These are phyloP conservation scores for Elsinoe necatrix DNA, from an alignment of 2,329 filamentous ascomycete species.

Conservation along the genomic window DNA sequence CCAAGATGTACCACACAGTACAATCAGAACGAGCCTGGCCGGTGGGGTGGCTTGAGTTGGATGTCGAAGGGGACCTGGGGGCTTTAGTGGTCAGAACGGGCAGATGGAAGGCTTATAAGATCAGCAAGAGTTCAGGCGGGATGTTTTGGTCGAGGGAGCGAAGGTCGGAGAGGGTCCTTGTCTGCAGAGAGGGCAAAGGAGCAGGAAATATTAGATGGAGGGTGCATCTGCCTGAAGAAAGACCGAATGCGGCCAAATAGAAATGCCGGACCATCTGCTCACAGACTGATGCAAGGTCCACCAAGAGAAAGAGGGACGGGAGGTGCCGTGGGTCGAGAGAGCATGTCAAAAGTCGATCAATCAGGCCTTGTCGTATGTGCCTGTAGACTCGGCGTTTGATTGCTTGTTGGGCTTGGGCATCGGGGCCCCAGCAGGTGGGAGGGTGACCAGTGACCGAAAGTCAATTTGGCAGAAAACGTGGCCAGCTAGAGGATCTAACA, in stretches of 20 bases:
- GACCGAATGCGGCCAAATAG: slow-evolving; percentile 12
- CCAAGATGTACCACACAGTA: background rate
- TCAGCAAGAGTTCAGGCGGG: background rate
- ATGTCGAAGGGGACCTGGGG: background rate
- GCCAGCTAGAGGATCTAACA: slow-evolving; percentile 10
- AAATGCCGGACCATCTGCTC: slow-evolving; percentile 10
- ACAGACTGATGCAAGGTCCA: slow-evolving; percentile 7
- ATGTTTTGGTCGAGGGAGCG: background rate
- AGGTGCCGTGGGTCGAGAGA: background rate
- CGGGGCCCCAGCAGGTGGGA: slow-evolving; percentile 4
- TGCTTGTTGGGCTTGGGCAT: slow-evolving; percentile 14
- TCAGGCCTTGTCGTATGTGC: slow-evolving; percentile 10
- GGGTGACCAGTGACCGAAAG: slow-evolving; percentile 6
- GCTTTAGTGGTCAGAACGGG: background rate
- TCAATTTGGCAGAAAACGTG: slow-evolving; percentile 13
- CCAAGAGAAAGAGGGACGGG: background rate
- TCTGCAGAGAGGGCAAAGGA: background rate
- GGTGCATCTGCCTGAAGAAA: background rate
- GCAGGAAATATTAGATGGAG: background rate
- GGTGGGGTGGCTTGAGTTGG: slow-evolving; percentile 2
- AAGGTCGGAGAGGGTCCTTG: background rate
- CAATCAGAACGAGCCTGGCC: background rate
- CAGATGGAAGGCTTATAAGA: background rate
- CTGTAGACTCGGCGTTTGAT: slow-evolving; percentile 6
- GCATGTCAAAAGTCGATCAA: slow-evolving; percentile 6